Evolutionary conservation across 2,329 filamentous ascomycete genomes (phyloP).

Genomic region (Shiraia sp.): DNA sequence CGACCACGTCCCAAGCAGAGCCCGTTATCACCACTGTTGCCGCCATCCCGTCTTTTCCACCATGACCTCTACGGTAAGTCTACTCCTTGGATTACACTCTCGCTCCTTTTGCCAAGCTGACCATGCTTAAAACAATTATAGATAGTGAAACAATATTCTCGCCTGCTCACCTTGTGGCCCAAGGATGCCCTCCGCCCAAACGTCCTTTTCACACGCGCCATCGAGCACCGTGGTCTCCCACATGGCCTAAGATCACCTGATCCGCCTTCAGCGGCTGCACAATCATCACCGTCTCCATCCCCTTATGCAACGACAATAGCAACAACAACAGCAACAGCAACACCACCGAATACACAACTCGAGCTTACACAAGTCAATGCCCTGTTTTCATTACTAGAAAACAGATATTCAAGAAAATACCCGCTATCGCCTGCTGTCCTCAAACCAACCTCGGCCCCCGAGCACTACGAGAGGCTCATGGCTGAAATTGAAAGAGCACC

Average conservation of each 20-base stretch:
- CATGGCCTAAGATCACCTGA: slow-evolving; percentile 33
- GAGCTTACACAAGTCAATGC: slow-evolving; percentile 59
- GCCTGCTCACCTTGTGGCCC: slow-evolving; percentile 55
- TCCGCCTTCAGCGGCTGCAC: not conserved
- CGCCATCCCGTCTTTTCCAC: slow-evolving; percentile 2
- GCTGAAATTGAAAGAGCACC: slow-evolving; percentile 42
- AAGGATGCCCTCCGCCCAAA: slow-evolving; percentile 55
- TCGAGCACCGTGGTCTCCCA: slow-evolving; percentile 46
- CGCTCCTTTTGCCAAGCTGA: slow-evolving; percentile 6
- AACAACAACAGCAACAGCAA: slow-evolving; percentile 8
- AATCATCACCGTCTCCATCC: slow-evolving; percentile 1
- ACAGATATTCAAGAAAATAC: slow-evolving; percentile 56
- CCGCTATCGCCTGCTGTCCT: slow-evolving; percentile 31
- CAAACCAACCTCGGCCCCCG: slow-evolving; percentile 38
- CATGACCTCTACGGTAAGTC: slow-evolving; percentile 23
- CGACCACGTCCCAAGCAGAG: too few relatives aligned
- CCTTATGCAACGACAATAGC: slow-evolving; percentile 13
- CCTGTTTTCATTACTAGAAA: slow-evolving; percentile 63
- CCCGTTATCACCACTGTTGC: not conserved
- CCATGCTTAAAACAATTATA: not conserved
- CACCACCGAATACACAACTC: slow-evolving; percentile 19
- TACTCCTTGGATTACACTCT: not conserved
- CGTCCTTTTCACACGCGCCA: slow-evolving; percentile 49
- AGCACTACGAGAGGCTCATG: slow-evolving; percentile 43
- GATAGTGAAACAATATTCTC: slow-evolving; percentile 54